A percentile compares a stretch with the other conserved stretches of the same genome.
Conservation (phyloP, 495 filamentous ascomycete genomes). For the Entonaema liquescens region DNA sequence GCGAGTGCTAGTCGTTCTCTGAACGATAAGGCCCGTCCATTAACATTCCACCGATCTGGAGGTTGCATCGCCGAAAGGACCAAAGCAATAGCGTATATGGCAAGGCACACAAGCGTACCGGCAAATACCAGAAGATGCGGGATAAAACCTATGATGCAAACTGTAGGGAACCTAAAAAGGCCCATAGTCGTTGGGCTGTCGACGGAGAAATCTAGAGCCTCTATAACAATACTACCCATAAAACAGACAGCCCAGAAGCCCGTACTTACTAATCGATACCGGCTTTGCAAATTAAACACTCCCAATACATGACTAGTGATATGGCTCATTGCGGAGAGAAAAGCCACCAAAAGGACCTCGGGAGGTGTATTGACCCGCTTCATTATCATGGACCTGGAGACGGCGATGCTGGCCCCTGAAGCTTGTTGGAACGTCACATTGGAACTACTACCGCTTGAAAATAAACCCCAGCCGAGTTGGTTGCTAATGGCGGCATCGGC, state of each 20-base stretch:
- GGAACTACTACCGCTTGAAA: slow-evolving; percentile 50
- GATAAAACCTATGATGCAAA: slow-evolving; percentile 94
- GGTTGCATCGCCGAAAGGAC: slow-evolving; percentile 77
- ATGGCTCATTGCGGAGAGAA: slow-evolving; percentile 90
- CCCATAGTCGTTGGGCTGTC: slow-evolving; percentile 58
- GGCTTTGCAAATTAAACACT: slow-evolving; percentile 77
- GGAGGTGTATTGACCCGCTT: slow-evolving; percentile 80
- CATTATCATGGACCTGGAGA: slow-evolving; percentile 66
- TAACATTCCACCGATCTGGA: slow-evolving; percentile 35
- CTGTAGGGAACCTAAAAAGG: slow-evolving; percentile 83
- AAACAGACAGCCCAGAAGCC: slow-evolving; percentile 89
- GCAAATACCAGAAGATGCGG: slow-evolving; percentile 85
- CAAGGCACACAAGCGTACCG: slow-evolving; percentile 76
- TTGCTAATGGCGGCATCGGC: slow-evolving; percentile 85
- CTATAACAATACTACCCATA: slow-evolving; percentile 81
- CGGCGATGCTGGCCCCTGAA: slow-evolving; percentile 54
- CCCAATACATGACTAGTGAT: slow-evolving; percentile 85
- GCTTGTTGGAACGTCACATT: slow-evolving; percentile 53
- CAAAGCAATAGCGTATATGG: slow-evolving; percentile 81
- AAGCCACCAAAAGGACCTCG: slow-evolving; percentile 83
- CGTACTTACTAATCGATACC: slow-evolving; percentile 82
- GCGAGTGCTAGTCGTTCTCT: slow-evolving; percentile 66
- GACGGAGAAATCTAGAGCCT: slow-evolving; percentile 66
- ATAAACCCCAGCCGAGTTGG: slow-evolving; percentile 74
- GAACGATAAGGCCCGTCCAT: slow-evolving; percentile 44